Conservation (phyloP, 495 filamentous ascomycete genomes). For the Cercophora newfieldiana region DNA sequence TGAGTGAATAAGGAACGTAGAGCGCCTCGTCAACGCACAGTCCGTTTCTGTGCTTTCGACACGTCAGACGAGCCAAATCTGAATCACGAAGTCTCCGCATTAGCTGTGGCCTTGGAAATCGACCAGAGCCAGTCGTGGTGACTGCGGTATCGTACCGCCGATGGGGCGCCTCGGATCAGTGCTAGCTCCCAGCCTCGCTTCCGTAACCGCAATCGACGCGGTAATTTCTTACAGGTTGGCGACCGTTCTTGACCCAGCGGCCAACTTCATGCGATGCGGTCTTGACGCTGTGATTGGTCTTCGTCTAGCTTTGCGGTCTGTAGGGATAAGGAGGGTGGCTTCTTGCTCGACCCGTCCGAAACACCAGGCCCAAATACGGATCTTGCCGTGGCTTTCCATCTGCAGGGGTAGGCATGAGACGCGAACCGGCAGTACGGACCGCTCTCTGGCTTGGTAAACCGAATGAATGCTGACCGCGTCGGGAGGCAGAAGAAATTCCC, state of each 20-base stretch:
- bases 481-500: not conserved
- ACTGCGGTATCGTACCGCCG: not conserved
- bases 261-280: slow-evolving; percentile 8
- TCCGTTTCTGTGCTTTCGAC: not conserved
- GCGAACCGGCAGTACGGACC: not conserved
- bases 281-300: slow-evolving; percentile 22
- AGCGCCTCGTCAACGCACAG: not conserved
- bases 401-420: not conserved
- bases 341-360: not conserved
- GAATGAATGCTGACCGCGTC: not conserved
- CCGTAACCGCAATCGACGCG: slow-evolving; percentile 9
- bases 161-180: not conserved
- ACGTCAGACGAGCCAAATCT: slow-evolving; percentile 4
- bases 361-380: not conserved
- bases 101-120: not conserved
- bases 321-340: slow-evolving; percentile 24
- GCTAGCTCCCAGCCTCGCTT: not conserved
- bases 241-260: not conserved
- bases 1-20: not conserved
- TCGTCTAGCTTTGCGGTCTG: slow-evolving; percentile 13
- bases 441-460: not conserved
- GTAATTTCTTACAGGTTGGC: slow-evolving; percentile 11
- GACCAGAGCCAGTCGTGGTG: not conserved
- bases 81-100: not conserved
- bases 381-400: slow-evolving; percentile 1